Percentiles rank a stretch among this genome's conserved stretches.
These are phyloP conservation scores for Thalassiosira mediterranea DNA, from an alignment of 352 stramenopile genomes.

Conservation along the genomic window DNA sequence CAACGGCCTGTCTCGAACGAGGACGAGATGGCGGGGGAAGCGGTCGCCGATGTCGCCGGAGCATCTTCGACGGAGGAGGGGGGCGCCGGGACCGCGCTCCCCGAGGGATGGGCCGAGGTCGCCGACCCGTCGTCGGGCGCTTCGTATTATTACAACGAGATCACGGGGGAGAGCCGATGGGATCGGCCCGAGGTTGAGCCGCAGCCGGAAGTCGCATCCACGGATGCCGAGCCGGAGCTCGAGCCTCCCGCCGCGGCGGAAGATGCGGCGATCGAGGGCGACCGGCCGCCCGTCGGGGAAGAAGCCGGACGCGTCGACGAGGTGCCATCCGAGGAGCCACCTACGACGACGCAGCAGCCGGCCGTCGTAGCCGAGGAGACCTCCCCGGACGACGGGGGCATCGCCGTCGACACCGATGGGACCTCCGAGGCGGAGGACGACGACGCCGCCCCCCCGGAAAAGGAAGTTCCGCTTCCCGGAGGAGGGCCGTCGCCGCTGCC, in stretches of 20 bases:
- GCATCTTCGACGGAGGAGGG: not conserved
- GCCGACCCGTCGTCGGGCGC: slow-evolving; percentile 36
- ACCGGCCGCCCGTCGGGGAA: slow-evolving; percentile 7
- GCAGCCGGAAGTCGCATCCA: too few relatives aligned
- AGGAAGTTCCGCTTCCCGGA: not conserved
- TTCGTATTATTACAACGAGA: slow-evolving; percentile 30
- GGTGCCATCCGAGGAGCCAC: too few relatives aligned
- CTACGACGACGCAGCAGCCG: too few relatives aligned
- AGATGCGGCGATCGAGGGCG: slow-evolving; percentile 11
- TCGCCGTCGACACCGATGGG: not conserved
- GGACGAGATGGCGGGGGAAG: not conserved
- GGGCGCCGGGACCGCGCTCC: not conserved
- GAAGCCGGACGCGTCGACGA: not conserved
- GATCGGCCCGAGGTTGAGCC: slow-evolving; percentile 4
- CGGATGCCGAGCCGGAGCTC: too few relatives aligned
- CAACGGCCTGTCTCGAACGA: not conserved
- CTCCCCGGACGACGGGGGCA: not conserved
- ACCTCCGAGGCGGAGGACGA: not conserved
- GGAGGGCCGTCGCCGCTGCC: slow-evolving; percentile 21
- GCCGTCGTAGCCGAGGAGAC: not conserved
- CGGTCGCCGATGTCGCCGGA: not conserved
- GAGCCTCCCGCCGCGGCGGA: slow-evolving; percentile 4
- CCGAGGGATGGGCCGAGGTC: slow-evolving; percentile 16
- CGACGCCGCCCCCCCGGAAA: too few relatives aligned
- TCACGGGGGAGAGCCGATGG: slow-evolving; percentile 17